phyloP scores from a whole-genome alignment of 305 asterid genomes.

The Fraxinus albicans region DNA sequence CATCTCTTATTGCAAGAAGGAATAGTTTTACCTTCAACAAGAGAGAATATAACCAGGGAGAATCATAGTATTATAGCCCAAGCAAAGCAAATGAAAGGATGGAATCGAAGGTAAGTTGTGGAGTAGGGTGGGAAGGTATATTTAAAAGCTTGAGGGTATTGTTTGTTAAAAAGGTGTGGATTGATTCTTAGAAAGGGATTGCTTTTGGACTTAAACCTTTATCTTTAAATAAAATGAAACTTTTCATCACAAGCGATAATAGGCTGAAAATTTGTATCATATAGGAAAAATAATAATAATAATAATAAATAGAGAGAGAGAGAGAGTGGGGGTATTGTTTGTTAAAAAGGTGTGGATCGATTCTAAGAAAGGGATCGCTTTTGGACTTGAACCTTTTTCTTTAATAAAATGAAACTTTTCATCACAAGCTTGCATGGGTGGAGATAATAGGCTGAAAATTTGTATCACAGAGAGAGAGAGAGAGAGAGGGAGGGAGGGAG shows the following conservation, averaged over 20 bases:
- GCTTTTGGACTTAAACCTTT: conserved; percentile 31
- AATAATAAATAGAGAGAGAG: no score
- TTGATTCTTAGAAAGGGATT: conserved; percentile 38
- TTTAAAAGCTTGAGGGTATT: conserved; percentile 29
- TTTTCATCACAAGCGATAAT: neutral
- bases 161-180: conserved; percentile 28
- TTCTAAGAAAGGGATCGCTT: conserved; percentile 41
- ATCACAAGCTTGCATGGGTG: neutral
- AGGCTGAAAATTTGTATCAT: neutral
- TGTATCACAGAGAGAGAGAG: no score
- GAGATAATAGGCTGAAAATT: neutral
- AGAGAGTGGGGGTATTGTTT: conserved; percentile 29
- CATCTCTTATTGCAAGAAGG: conserved; percentile 38
- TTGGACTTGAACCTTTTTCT: conserved; percentile 24
- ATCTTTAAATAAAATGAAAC: neutral
- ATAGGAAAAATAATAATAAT: no score
- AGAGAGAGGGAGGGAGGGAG: no score
- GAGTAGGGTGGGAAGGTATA: neutral
- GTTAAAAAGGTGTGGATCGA: conserved; percentile 30
- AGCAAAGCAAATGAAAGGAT: conserved; percentile 19
- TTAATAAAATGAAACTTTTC: neutral
- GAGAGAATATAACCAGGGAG: conserved; percentile 28
- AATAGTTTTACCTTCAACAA: conserved; percentile 7
- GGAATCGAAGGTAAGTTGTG: conserved; percentile 26
- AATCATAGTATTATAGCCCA: conserved; percentile 27